Percentiles rank a stretch among this genome's conserved stretches.
phyloP scores from a whole-genome alignment of 805 yeast species.

The Hemisphaericaspora nanyangensis region DNA sequence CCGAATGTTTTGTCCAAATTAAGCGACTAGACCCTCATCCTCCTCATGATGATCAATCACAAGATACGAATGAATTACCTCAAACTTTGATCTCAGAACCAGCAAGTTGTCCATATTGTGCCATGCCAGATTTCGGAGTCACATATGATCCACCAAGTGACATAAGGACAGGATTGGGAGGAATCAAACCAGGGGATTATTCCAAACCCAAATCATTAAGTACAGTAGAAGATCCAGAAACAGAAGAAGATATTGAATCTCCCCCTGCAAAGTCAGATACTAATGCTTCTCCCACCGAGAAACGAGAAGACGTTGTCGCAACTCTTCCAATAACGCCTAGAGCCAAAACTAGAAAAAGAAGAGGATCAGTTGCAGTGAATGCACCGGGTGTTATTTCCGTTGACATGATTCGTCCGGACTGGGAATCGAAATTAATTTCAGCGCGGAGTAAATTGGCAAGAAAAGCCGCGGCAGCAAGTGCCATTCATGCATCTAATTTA shows the following conservation, averaged over 20 bases:
- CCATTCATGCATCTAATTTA: slow-evolving; percentile 84
- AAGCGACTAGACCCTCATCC: slow-evolving; percentile 90
- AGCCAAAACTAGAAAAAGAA: slow-evolving; percentile 13
- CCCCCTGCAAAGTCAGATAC: not conserved
- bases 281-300: not conserved
- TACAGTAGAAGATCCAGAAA: not conserved
- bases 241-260: not conserved
- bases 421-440: slow-evolving; percentile 71
- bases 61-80: slow-evolving; percentile 31
- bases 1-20: slow-evolving; percentile 96
- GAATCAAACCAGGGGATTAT: slow-evolving; percentile 48
- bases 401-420: slow-evolving; percentile 86
- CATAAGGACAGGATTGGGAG: slow-evolving; percentile 55
- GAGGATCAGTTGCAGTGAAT: slow-evolving; percentile 56
- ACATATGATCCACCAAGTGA: slow-evolving; percentile 63
- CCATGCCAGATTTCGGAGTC: slow-evolving; percentile 80
- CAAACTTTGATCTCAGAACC: slow-evolving; percentile 78
- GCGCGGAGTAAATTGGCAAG: slow-evolving; percentile 79
- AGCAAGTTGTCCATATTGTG: slow-evolving; percentile 92
- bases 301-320: not conserved
- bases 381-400: slow-evolving; percentile 72
- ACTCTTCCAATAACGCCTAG: not conserved
- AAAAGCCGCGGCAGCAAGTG: slow-evolving; percentile 90
- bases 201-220: slow-evolving; percentile 1
- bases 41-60: slow-evolving; percentile 58